Percentiles rank a stretch among this genome's conserved stretches.
Evolutionary conservation across 2,329 filamentous ascomycete genomes (phyloP).

Genomic region (Cadophora luteo-olivacea): DNA sequence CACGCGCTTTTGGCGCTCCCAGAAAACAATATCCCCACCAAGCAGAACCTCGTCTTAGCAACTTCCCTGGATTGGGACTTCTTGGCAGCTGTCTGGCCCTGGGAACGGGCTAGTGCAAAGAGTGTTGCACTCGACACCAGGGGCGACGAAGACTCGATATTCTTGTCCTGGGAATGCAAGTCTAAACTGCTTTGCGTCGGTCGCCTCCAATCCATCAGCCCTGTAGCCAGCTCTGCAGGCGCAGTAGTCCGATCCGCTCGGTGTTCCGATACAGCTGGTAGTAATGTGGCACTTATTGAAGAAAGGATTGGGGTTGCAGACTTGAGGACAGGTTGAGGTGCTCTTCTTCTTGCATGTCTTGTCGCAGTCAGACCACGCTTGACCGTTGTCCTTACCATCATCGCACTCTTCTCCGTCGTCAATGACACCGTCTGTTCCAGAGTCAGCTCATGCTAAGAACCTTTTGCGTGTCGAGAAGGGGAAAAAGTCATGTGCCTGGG

Average conservation of each 20-base stretch:
- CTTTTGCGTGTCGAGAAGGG: too few relatives aligned
- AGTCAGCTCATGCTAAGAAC: neutral
- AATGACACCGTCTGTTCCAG: constrained; percentile 2
- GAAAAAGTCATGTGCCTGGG: too few relatives aligned
- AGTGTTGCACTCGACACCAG: constrained; percentile 24
- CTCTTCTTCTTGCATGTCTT: constrained; percentile 20
- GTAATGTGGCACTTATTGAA: constrained; percentile 27
- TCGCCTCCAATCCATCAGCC: constrained; percentile 21
- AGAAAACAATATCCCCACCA: neutral
- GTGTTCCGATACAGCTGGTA: constrained; percentile 24
- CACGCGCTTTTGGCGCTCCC: too few relatives aligned
- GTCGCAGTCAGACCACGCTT: constrained; percentile 17
- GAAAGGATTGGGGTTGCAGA: constrained; percentile 25
- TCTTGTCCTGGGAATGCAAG: constrained; percentile 23
- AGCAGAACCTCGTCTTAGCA: constrained; percentile 5
- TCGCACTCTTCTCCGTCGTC: constrained; percentile 19
- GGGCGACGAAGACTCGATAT: constrained; percentile 28
- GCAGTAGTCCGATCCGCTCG: constrained; percentile 22
- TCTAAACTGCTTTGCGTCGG: constrained; percentile 25
- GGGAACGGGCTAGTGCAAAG: constrained; percentile 29
- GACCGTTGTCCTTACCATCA: constrained; percentile 20
- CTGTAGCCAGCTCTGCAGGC: constrained; percentile 27
- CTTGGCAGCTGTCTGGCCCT: constrained; percentile 20
- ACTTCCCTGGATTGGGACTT: constrained; percentile 20
- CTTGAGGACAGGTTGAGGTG: neutral